These are phyloP conservation scores for Candida krabiensis DNA, from an alignment of 805 yeast species.

Conservation along the genomic window DNA sequence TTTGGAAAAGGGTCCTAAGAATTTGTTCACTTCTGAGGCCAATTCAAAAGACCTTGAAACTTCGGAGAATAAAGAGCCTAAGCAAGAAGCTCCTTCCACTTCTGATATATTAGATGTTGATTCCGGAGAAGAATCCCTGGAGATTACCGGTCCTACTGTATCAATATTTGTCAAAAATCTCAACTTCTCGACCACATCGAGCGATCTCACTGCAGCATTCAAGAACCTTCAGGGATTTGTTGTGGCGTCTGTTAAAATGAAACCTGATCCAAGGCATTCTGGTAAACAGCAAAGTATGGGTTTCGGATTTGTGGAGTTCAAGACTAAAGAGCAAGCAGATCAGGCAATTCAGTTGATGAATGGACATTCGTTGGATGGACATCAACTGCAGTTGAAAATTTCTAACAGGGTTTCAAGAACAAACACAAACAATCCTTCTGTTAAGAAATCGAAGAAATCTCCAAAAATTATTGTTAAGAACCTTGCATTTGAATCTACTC, in stretches of 20 bases:
- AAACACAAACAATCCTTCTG: slow-evolving; percentile 27
- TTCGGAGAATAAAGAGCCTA: slow-evolving; percentile 29
- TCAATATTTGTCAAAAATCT: slow-evolving; percentile 91
- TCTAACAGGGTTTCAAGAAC: slow-evolving; percentile 70
- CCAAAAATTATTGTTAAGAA: slow-evolving; percentile 91
- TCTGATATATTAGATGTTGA: slow-evolving; percentile 18
- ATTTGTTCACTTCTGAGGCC: slow-evolving; percentile 61
- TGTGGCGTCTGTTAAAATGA: slow-evolving; percentile 78
- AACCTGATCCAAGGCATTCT: slow-evolving; percentile 77
- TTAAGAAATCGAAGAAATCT: slow-evolving; percentile 43
- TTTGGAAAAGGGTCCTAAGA: slow-evolving; percentile 91
- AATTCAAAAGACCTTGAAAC: slow-evolving; percentile 33
- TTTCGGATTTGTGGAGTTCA: slow-evolving; percentile 93
- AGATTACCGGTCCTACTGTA: slow-evolving; percentile 67
- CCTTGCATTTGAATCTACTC: slow-evolving; percentile 92
- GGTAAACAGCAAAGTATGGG: slow-evolving; percentile 88
- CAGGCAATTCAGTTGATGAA: slow-evolving; percentile 73
- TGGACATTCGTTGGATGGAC: slow-evolving; percentile 83
- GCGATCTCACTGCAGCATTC: slow-evolving; percentile 60
- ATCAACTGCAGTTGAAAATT: slow-evolving; percentile 81
- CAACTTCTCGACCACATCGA: slow-evolving; percentile 74
- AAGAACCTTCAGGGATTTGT: slow-evolving; percentile 75
- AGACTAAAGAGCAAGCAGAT: slow-evolving; percentile 72
- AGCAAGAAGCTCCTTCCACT: slow-evolving; percentile 39
- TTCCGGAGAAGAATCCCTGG: slow-evolving; percentile 34